Percentiles rank a stretch among this genome's conserved stretches.
Conservation (phyloP, 805 yeast species). For the Zygotorulaspora sp. region DNA sequence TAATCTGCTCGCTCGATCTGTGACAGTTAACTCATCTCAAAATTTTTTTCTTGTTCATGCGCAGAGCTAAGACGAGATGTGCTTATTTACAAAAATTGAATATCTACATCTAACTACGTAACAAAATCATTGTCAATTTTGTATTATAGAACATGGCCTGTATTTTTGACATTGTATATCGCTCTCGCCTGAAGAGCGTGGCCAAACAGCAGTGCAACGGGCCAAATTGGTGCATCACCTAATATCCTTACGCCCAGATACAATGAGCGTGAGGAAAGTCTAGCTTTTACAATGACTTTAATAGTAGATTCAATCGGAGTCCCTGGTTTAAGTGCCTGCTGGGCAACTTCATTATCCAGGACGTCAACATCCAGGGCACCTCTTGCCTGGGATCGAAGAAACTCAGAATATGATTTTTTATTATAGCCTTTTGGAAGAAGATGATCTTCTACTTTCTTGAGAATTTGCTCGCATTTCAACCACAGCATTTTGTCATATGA, state of each 20-base stretch:
- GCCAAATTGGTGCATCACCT: conserved; percentile 88
- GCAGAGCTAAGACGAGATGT: too few relatives aligned
- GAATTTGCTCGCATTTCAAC: conserved; percentile 57
- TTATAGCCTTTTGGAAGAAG: conserved; percentile 50
- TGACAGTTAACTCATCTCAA: not conserved
- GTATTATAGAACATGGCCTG: too few relatives aligned
- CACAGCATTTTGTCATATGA: conserved; percentile 57
- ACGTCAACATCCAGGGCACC: conserved; percentile 53
- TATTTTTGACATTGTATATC: conserved; percentile 31
- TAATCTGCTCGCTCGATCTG: not conserved
- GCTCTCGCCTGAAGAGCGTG: conserved; percentile 71
- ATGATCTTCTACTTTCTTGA: conserved; percentile 57
- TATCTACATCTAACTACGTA: too few relatives aligned
- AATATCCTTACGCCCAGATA: conserved; percentile 70
- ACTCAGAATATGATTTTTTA: conserved; percentile 51
- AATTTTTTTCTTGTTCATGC: not conserved
- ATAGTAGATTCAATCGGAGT: conserved; percentile 43
- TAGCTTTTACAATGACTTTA: conserved; percentile 45
- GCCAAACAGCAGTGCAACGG: conserved; percentile 71
- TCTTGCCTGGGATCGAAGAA: conserved; percentile 52
- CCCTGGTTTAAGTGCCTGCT: conserved; percentile 44
- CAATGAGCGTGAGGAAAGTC: conserved; percentile 52
- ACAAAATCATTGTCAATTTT: too few relatives aligned
- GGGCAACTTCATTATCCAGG: conserved; percentile 47
- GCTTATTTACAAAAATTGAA: too few relatives aligned